phyloP scores from a whole-genome alignment of 352 stramenopile species.

The Phytophthora quininea region DNA sequence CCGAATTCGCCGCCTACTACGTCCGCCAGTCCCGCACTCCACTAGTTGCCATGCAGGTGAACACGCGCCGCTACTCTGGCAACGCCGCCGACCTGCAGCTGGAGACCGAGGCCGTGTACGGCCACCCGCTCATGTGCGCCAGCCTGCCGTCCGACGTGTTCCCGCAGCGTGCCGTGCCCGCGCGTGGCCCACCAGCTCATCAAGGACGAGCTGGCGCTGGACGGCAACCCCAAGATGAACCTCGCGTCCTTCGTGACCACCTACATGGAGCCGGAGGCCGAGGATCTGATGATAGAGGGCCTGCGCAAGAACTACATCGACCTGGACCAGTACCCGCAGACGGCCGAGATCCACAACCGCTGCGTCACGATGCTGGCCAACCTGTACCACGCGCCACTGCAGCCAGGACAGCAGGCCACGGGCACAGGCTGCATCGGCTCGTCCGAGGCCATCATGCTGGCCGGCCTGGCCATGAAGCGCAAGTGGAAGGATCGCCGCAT shows the following conservation, averaged over 20 bases:
- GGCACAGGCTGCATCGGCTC: conserved; percentile 92
- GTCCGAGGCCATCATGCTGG: conserved; percentile 93
- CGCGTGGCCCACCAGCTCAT: conserved; percentile 89
- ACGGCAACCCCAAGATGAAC: not conserved
- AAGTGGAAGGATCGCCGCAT: conserved; percentile 89
- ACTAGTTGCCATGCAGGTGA: conserved; percentile 47
- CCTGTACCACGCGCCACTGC: conserved; percentile 85
- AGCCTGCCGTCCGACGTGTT: conserved; percentile 68
- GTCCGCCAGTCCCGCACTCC: conserved; percentile 2
- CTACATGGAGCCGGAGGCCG: not conserved
- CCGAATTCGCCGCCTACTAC: conserved; percentile 25
- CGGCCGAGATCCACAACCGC: conserved; percentile 93
- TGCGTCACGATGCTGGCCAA: conserved; percentile 93
- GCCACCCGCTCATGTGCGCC: conserved; percentile 82
- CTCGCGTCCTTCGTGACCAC: not conserved
- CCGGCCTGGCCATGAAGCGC: conserved; percentile 91
- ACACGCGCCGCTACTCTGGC: conserved; percentile 37
- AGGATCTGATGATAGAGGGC: conserved; percentile 47
- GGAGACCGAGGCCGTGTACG: conserved; percentile 75
- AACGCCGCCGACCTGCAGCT: conserved; percentile 28
- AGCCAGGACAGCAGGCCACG: conserved; percentile 57
- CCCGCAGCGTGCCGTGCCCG: conserved; percentile 69
- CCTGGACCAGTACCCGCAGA: conserved; percentile 92
- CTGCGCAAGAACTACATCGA: conserved; percentile 94
- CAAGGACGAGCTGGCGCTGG: not conserved